Conservation (phyloP, 1,139 yeast genomes). For the Candida sojae region DNA sequence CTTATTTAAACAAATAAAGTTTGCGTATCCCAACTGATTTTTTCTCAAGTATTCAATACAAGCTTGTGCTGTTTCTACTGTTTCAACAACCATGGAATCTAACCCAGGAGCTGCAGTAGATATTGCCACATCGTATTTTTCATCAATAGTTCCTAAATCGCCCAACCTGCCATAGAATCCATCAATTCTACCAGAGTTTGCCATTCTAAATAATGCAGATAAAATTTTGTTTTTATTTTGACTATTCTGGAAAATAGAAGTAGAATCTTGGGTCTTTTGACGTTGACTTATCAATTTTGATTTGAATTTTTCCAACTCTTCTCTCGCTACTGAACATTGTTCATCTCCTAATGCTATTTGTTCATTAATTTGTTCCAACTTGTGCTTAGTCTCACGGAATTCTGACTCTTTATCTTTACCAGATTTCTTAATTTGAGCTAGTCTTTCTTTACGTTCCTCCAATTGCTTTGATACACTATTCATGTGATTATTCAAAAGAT, state of each 20-base stretch:
- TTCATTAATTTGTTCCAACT: slow-evolving; percentile 50
- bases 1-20: slow-evolving; percentile 79
- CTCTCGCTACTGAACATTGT: slow-evolving; percentile 53
- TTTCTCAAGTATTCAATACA: slow-evolving; percentile 87
- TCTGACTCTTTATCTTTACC: slow-evolving; percentile 57
- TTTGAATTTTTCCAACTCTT: slow-evolving; percentile 53
- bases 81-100: slow-evolving; percentile 92
- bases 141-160: slow-evolving; percentile 85
- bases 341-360: slow-evolving; percentile 61
- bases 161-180: slow-evolving; percentile 94
- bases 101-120: slow-evolving; percentile 94
- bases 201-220: slow-evolving; percentile 65
- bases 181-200: slow-evolving; percentile 76
- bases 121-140: slow-evolving; percentile 85
- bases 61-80: slow-evolving; percentile 89
- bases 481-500: slow-evolving; percentile 55
- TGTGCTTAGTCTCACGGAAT: slow-evolving; percentile 37
- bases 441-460: slow-evolving; percentile 46
- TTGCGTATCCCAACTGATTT: slow-evolving; percentile 85
- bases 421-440: slow-evolving; percentile 50
- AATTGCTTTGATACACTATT: slow-evolving; percentile 46
- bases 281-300: slow-evolving; percentile 55
- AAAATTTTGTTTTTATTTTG: slow-evolving; percentile 78
- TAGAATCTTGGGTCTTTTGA: slow-evolving; percentile 67
- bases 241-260: slow-evolving; percentile 52